Percentiles rank a stretch among this genome's conserved stretches.
Conservation (phyloP, 495 filamentous ascomycete genomes). For the Pyronema omphalodes region DNA sequence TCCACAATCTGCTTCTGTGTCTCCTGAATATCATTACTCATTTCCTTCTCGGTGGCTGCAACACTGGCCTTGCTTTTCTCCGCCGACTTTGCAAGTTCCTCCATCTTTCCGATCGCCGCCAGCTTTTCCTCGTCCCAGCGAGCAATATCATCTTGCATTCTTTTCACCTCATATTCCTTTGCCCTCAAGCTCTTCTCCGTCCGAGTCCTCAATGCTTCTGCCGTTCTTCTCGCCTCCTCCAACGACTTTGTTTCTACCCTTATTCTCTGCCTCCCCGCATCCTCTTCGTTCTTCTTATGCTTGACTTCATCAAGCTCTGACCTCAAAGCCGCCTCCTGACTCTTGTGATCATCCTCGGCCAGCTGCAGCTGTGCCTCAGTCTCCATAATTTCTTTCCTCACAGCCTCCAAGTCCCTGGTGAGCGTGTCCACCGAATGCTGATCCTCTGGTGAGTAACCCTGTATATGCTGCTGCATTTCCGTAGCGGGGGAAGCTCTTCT, state of each 20-base stretch:
- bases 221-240: conserved; percentile 66
- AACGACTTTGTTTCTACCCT: conserved; percentile 62
- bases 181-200: conserved; percentile 65
- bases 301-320: conserved; percentile 56
- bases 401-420: conserved; percentile 49
- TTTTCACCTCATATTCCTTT: conserved; percentile 45
- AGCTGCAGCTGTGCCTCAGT: conserved; percentile 34
- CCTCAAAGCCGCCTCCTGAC: conserved; percentile 37
- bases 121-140: conserved; percentile 35
- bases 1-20: conserved; percentile 24
- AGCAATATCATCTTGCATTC: conserved; percentile 35
- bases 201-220: conserved; percentile 58
- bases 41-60: conserved; percentile 15
- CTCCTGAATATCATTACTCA: conserved; percentile 20
- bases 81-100: conserved; percentile 29
- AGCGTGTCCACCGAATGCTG: conserved; percentile 36
- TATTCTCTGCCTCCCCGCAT: conserved; percentile 52
- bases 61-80: conserved; percentile 25
- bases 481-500: conserved; percentile 56
- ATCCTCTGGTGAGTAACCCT: conserved; percentile 21
- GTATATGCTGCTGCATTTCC: conserved; percentile 27
- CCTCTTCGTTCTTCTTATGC: conserved; percentile 51
- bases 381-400: conserved; percentile 52
- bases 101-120: conserved; percentile 25
- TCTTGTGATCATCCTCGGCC: conserved; percentile 60